Evolutionary conservation across 2,329 filamentous ascomycete species (phyloP).

Genomic region (Pseudopithomyces chartarum): DNA sequence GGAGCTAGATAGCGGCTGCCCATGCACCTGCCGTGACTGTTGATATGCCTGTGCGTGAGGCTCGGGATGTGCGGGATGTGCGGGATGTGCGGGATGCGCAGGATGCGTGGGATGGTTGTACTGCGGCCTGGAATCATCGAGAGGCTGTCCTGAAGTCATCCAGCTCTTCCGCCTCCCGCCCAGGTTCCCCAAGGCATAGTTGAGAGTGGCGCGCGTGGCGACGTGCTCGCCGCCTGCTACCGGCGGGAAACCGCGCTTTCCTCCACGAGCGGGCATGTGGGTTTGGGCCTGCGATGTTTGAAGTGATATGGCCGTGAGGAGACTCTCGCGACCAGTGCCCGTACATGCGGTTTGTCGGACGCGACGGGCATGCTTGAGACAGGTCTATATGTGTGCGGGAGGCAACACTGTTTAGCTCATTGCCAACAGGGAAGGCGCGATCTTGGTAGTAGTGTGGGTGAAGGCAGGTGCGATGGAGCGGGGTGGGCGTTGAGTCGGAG

Average conservation of each 20-base stretch:
- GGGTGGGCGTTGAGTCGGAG: too few species aligned
- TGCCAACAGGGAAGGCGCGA: neutral
- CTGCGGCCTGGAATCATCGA: neutral
- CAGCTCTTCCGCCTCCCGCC: constrained; percentile 38
- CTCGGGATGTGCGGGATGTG: constrained; percentile 14
- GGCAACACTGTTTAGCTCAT: neutral
- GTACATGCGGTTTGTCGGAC: constrained; percentile 15
- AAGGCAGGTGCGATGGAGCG: too few species aligned
- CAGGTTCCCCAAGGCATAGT: constrained; percentile 35
- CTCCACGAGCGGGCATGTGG: constrained; percentile 15
- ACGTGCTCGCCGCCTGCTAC: constrained; percentile 19
- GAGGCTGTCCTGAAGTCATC: constrained; percentile 24
- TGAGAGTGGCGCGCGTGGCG: constrained; percentile 26
- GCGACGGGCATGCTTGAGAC: constrained; percentile 20
- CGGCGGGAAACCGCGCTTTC: constrained; percentile 5
- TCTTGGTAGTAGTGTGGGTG: too few species aligned
- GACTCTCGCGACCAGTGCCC: constrained; percentile 15
- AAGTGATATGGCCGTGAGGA: constrained; percentile 8
- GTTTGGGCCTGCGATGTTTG: neutral
- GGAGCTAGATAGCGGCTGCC: constrained; percentile 35
- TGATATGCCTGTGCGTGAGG: constrained; percentile 3
- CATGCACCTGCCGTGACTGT: neutral
- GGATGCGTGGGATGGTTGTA: neutral
- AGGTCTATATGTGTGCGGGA: neutral
- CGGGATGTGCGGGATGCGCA: constrained; percentile 11